phyloP scores from a whole-genome alignment of 2,329 filamentous ascomycete species.

The Diaporthe vaccinii region DNA sequence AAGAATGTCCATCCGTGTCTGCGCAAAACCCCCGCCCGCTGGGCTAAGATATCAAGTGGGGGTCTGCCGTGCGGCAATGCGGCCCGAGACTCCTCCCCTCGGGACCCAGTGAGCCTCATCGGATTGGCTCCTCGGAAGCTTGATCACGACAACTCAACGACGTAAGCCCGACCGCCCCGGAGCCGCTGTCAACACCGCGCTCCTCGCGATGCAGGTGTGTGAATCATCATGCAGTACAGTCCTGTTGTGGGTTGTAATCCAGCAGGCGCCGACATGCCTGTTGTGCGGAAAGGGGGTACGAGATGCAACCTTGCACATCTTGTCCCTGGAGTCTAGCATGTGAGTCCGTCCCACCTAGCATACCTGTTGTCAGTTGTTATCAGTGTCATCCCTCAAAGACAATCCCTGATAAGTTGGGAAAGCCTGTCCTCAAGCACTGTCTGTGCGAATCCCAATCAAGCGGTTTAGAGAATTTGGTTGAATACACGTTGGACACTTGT shows the following conservation, averaged over 20 bases:
- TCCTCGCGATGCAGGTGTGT: not conserved
- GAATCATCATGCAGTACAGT: not conserved
- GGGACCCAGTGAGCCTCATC: constrained; percentile 11
- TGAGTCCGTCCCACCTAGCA: not conserved
- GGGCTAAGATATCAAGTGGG: constrained; percentile 2
- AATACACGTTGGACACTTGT: not conserved
- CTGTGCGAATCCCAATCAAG: not conserved
- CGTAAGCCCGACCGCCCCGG: constrained; percentile 18
- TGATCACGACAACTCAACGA: constrained; percentile 3
- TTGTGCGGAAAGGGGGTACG: not conserved
- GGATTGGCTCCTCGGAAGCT: constrained; percentile 26
- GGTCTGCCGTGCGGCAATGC: constrained; percentile 31
- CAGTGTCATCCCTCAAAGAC: not conserved
- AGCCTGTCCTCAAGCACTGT: not conserved
- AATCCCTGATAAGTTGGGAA: not conserved
- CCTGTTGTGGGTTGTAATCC: not conserved
- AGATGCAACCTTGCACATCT: not conserved
- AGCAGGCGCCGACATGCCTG: not conserved
- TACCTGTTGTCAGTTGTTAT: not conserved
- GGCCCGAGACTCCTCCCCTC: constrained; percentile 33
- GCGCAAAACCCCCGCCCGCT: not conserved
- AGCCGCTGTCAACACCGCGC: constrained; percentile 13
- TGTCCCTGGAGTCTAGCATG: constrained; percentile 12
- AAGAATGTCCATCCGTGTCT: not conserved
- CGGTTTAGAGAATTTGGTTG: not conserved